Evolutionary conservation across 2,329 filamentous ascomycete genomes (phyloP), one percentile per base, ranked within the genome.

Genomic region (Davidsoniella virescens): DNA sequence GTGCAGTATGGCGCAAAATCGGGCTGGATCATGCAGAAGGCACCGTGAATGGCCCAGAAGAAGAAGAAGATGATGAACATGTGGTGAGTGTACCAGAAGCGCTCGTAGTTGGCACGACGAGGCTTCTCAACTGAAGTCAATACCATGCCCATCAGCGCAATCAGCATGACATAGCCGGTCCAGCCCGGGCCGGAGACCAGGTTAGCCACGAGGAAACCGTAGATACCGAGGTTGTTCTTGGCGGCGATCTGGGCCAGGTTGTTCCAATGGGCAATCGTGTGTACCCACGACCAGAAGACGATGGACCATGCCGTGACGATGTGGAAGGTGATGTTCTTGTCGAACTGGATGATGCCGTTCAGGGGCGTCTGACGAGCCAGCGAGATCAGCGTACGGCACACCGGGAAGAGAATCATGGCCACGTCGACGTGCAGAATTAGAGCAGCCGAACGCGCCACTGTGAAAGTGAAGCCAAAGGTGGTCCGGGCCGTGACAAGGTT

Each of bases 1-100:
- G 76, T 71, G 65, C 85, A 88, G 63, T 84, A 88, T 1, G 85
- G 84, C 5, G 82, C 81, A 55, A 83, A 76, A 62, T 92, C 85
- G 48, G 84, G 80, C 64, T 86, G 84, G 60, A 90, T 90, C 85
- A 92, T 90, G 66, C 86, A 90, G 68, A 87, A 92, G 23, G 83
- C 82, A 52, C 85, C 86, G 65, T 93, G 86, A 59, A 90, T 75
- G n/a, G 84, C 80, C 84, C 85, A 92, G 71, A 92, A 88, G 57
- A 90, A 71, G 69, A 92, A 92, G 73, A 92, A 92, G 56, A 90
- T 61, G 64, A 90, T 77, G 63, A 92, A 92, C 63, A 92, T 75
- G 67, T 92, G 86, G 65, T 93, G 85, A 1, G 82, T 86, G 64
- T 87, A 88, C 85, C 86, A 93, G 71, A 92, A 93, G 23, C 84